Conservation (phyloP, 2,329 filamentous ascomycete species). For the Exophiala calicioides region DNA sequence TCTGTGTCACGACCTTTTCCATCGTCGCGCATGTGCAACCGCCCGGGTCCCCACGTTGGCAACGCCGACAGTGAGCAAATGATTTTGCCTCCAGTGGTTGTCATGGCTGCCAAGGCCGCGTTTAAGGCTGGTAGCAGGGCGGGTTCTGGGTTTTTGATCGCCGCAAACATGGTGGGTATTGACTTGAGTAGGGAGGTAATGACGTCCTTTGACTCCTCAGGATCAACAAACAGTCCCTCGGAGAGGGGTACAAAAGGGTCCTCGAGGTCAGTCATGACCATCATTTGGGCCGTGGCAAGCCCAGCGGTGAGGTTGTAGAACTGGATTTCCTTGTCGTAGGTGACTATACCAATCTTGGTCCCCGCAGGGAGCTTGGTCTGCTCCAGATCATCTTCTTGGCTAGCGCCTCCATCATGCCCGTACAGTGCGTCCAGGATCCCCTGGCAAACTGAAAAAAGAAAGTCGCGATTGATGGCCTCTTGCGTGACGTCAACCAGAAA, state of each 20-base stretch:
- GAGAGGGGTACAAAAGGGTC: slow-evolving; percentile 93
- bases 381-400: slow-evolving; percentile 56
- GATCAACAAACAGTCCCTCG: slow-evolving; percentile 91
- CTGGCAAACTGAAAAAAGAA: slow-evolving; percentile 84
- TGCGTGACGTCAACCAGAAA: slow-evolving; percentile 94
- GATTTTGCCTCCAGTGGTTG: slow-evolving; percentile 87
- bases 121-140: slow-evolving; percentile 82
- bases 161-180: slow-evolving; percentile 82
- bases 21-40: slow-evolving; percentile 82
- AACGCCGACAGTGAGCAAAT: slow-evolving; percentile 84
- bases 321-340: slow-evolving; percentile 94
- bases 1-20: slow-evolving; percentile 83
- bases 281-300: slow-evolving; percentile 89
- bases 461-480: slow-evolving; percentile 87
- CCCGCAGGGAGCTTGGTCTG: slow-evolving; percentile 68
- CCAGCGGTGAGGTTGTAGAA: slow-evolving; percentile 91
- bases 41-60: slow-evolving; percentile 87
- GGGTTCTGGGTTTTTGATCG: slow-evolving; percentile 86
- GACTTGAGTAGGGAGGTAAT: slow-evolving; percentile 84
- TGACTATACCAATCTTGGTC: slow-evolving; percentile 89
- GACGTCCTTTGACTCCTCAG: slow-evolving; percentile 80
- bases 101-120: slow-evolving; percentile 78
- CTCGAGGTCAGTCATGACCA: slow-evolving; percentile 97
- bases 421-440: slow-evolving; percentile 86
- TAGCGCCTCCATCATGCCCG: slow-evolving; percentile 59